Evolutionary conservation across 441 rosid species (phyloP).

Genomic region (Croton laevigatus): DNA sequence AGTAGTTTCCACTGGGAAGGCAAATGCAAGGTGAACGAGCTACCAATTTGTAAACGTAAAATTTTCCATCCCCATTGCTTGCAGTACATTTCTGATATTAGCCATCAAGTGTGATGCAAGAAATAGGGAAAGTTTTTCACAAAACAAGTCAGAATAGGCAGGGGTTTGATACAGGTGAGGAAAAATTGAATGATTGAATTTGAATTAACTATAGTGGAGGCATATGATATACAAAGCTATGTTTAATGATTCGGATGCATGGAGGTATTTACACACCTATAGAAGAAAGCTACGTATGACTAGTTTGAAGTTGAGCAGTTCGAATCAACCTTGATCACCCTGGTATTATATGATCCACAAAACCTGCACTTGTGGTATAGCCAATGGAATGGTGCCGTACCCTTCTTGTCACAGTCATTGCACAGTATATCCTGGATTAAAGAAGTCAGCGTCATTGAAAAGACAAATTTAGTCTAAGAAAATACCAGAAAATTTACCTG

Average conservation of each 20-base stretch:
- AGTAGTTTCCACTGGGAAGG: too few species aligned
- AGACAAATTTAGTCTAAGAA: constrained; percentile 3
- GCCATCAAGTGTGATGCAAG: too few species aligned
- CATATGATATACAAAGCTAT: constrained; percentile 16
- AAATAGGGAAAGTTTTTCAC: too few species aligned
- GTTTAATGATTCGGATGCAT: not conserved
- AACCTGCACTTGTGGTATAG: constrained; percentile 79
- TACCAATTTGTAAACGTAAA: not conserved
- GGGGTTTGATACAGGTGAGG: not conserved
- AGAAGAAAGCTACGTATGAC: constrained; percentile 17
- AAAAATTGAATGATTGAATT: constrained; percentile 16
- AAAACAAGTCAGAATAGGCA: not conserved
- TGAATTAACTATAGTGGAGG: not conserved
- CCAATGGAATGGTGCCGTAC: constrained; percentile 83
- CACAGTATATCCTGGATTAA: constrained; percentile 71
- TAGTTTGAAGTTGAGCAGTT: constrained; percentile 37
- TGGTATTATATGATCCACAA: constrained; percentile 88
- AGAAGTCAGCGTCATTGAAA: not conserved
- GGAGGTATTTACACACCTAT: constrained; percentile 25
- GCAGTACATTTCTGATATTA: not conserved
- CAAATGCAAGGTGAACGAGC: not conserved
- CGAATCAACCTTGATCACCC: constrained; percentile 61
- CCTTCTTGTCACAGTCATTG: constrained; percentile 83
- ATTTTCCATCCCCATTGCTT: not conserved
- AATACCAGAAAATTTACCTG: constrained; percentile 40